phyloP scores from a whole-genome alignment of 2,329 filamentous ascomycete genomes.

The Monilinia vaccinii-corymbosi region DNA sequence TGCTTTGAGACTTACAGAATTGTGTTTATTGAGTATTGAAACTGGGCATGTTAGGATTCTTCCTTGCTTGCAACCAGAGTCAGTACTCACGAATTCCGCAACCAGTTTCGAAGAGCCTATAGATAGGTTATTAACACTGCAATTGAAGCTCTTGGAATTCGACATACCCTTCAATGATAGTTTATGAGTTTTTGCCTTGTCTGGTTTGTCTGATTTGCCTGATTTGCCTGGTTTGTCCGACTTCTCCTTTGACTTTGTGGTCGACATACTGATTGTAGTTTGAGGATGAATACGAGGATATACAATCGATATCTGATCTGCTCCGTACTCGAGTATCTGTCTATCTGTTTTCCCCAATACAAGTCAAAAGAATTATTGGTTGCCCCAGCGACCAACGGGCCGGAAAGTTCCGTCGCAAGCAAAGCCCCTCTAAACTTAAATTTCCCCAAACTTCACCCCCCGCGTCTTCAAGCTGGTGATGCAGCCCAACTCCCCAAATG shows the following conservation, averaged over 20 bases:
- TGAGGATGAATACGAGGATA: not conserved
- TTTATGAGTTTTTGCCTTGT: constrained; percentile 89
- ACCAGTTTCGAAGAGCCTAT: constrained; percentile 72
- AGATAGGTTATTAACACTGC: constrained; percentile 27
- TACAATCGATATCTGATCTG: not conserved
- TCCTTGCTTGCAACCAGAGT: not conserved
- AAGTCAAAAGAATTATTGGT: not conserved
- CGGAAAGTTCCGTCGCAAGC: constrained; percentile 6
- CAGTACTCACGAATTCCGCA: constrained; percentile 75
- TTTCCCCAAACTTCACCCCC: not conserved
- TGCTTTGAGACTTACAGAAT: constrained; percentile 57
- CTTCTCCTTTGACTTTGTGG: constrained; percentile 19
- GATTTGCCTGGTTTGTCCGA: constrained; percentile 50
- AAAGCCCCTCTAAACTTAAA: not conserved
- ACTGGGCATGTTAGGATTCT: constrained; percentile 39
- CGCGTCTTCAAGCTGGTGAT: constrained; percentile 4
- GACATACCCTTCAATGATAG: constrained; percentile 74
- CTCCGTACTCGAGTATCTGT: not conserved
- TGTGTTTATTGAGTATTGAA: constrained; percentile 97
- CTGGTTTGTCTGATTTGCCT: constrained; percentile 38
- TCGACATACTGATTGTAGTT: not conserved
- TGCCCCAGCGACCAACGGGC: constrained; percentile 12
- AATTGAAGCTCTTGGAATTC: not conserved
- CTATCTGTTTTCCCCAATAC: not conserved
- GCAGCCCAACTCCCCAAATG: constrained; percentile 22